Evolutionary conservation across 352 stramenopile species (phyloP), one percentile per base, ranked within the genome.

Genomic region (Phytophthora hybrid): DNA sequence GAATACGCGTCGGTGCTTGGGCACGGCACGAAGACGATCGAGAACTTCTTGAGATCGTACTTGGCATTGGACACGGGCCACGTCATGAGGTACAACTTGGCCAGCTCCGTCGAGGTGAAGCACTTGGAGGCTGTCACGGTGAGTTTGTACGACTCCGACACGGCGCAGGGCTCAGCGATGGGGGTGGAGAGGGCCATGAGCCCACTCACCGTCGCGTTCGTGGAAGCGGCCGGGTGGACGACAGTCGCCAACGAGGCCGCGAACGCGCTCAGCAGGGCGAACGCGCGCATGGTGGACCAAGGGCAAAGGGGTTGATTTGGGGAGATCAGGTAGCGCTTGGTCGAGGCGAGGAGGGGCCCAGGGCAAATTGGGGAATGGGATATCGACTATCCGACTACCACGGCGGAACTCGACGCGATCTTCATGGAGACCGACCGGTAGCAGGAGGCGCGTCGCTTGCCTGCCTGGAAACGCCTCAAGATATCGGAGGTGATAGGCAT

Each of bases 41-140:
- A 34, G 52, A 62, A 59, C 18, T 11, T 63, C 23, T 56, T 63
- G 18, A 10, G 19, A 8, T 59, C 32, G 53, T 56, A 63, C 26
- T 39, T 61, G 8, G 52, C 52, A 18, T 69, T 69, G 52, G 62
- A 69, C 21, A 69, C 29, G n/a, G 62, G n/a, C 62, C 52, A 69
- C 5, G 19, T 59, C 14, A 44, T 44, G 16, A 23, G 6, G 26
- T 31, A 59, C 14, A 59, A 29, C 54, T 46, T 59, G 14, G 39
- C 10, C 26, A 44, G 31, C 34, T 63, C 56, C 34, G 19, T 19
- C 7, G 49, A 34, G 9, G 37, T 19, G n/a, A 67, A 26, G 14
- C 60, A 67, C 32, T 53, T 47, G 51, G 37, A 56, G 14, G 55
- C 59, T 23, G 41, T 65, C 41, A 65, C 26, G 5, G 16, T 54